Percentiles rank a stretch among this genome's conserved stretches.
Evolutionary conservation across 495 filamentous ascomycete genomes (phyloP).

Genomic region (Trichoderma erinaceum): DNA sequence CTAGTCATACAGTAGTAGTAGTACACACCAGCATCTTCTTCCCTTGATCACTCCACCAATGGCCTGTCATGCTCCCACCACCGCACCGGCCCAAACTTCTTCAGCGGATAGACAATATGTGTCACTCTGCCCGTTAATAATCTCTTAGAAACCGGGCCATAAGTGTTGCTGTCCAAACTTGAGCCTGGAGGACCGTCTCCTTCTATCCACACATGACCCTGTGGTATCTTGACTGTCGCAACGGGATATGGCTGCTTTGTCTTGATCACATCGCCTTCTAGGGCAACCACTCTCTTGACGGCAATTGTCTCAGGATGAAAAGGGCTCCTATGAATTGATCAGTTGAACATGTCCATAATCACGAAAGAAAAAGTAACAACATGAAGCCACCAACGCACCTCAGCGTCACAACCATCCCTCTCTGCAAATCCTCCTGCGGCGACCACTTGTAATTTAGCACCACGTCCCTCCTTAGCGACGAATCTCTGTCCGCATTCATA

Average conservation of each 20-base stretch:
- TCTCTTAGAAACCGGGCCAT: conserved; percentile 58
- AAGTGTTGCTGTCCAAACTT: conserved; percentile 67
- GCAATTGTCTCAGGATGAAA: conserved; percentile 50
- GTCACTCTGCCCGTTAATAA: conserved; percentile 59
- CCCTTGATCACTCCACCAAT: conserved; percentile 15
- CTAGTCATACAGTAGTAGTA: neutral
- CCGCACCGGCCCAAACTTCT: conserved; percentile 41
- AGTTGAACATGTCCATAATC: conserved; percentile 13
- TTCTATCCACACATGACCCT: conserved; percentile 74
- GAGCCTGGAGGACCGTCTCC: conserved; percentile 56
- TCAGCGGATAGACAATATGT: conserved; percentile 56
- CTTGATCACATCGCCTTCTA: conserved; percentile 62
- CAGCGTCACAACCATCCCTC: conserved; percentile 51
- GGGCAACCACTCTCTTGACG: conserved; percentile 63
- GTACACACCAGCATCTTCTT: neutral
- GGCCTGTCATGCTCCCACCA: conserved; percentile 39
- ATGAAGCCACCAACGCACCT: conserved; percentile 30
- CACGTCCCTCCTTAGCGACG: conserved; percentile 49
- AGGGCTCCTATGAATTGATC: conserved; percentile 49
- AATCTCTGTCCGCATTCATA: conserved; percentile 58
- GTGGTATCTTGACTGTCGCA: conserved; percentile 51
- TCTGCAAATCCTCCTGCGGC: conserved; percentile 36
- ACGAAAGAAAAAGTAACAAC: neutral
- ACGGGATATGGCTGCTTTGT: conserved; percentile 57
- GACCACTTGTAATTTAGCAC: conserved; percentile 46